Base-by-base conservation (phyloP, 257 asterid species). In the Rhazya stricta region DNA sequence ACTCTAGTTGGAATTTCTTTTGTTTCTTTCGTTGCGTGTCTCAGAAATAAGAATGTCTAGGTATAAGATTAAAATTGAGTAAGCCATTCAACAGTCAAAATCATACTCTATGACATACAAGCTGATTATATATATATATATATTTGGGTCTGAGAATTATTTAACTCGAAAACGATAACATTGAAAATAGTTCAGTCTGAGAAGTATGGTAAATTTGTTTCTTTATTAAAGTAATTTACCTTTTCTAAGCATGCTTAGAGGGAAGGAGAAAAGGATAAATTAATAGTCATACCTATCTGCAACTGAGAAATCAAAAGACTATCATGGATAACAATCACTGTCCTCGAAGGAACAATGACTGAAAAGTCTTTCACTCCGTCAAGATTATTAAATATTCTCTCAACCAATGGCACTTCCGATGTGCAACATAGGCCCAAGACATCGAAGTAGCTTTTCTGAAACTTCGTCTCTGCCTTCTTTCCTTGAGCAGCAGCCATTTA, bases 351-450 rank as follows among this genome's bases (percentile, higher is more conserved):
- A 36, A 95, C 88, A 1, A 88, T 63, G 0, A 95, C 94, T 0
- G 96, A 83, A 29, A 89, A 88, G 13, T 84, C 94, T 19, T 82
- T 86, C 0, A 95, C 85, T 8, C 99, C 99, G 0, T 91, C 87
- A 15, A 92, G 85, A 23, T 94, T 83, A 18, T 77, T 80, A 0
- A 95, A 79, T 23, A 95, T 86, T 32, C 56, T 88, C 66, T 90
- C 90, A 18, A 90, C 79, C 45, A 90, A 11, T 0, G 86, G 89
- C 46, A 90, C 74, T 67, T 90, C 96, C 0, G 96, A 88, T 0
- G 94, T 48, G 50, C 96, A 90, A 32, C 96, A 88, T 6, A 95
- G 82, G 1, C 99, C 99, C 85, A 95, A 41, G 0, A 95, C 98
- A 70, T 95, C 98, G 10, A 95, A 89, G 57, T 95, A 95, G 78